These are phyloP conservation scores for Sugiyamaella lignohabitans DNA, from an alignment of 805 yeast genomes.

Conservation along the genomic window DNA sequence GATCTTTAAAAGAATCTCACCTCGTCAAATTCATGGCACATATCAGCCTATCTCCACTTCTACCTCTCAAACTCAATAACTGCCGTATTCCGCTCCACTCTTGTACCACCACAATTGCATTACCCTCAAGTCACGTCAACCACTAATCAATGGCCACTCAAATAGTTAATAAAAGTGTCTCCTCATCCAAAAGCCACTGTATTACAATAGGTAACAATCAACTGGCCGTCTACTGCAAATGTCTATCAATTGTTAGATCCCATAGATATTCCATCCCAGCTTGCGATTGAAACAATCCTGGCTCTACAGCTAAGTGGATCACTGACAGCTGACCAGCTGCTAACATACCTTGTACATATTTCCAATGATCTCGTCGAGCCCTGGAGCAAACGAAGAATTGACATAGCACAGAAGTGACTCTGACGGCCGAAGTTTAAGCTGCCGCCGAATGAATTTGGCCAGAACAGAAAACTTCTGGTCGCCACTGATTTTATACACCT, in stretches of 20 bases:
- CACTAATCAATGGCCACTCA: too few species aligned
- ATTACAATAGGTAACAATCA: constrained; percentile 22
- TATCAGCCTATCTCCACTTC: too few species aligned
- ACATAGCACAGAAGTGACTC: constrained; percentile 36
- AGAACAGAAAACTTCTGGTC: constrained; percentile 43
- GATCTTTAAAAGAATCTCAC: too few species aligned
- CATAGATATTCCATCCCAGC: background rate
- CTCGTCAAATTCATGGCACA: too few species aligned
- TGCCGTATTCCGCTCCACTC: too few species aligned
- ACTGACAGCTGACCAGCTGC: background rate
- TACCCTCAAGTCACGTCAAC: too few species aligned
- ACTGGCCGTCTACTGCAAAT: constrained; percentile 22
- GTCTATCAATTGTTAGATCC: too few species aligned
- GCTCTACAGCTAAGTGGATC: too few species aligned
- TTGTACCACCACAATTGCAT: too few species aligned
- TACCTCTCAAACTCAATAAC: too few species aligned
- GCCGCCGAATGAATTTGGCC: constrained; percentile 38
- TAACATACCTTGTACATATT: constrained; percentile 20
- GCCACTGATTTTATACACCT: constrained; percentile 39
- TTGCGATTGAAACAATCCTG: background rate
- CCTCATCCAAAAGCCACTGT: constrained; percentile 26
- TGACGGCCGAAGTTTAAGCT: constrained; percentile 26
- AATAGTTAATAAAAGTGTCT: too few species aligned
- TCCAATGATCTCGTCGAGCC: constrained; percentile 33
- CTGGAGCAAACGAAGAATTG: constrained; percentile 37